Evolutionary conservation across 768 basidiomycete genomes (phyloP), one percentile per base, ranked within the genome.

Genomic region (Gloeophyllum trabeum): DNA sequence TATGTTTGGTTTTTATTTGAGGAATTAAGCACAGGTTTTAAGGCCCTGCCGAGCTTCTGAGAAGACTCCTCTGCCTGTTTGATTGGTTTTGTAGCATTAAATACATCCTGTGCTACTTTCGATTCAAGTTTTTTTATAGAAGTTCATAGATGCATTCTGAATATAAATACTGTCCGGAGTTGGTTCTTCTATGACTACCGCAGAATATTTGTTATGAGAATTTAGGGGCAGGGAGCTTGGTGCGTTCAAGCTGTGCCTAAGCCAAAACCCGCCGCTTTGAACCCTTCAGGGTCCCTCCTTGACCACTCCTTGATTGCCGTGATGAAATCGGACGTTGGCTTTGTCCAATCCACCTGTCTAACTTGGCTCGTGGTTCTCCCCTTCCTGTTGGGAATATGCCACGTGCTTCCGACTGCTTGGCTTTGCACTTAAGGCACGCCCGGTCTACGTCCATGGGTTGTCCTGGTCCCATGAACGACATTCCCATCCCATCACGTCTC

Each of bases 391-490:
- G 24, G 36, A 2, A 45, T 41, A 35, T 42, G 45, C 45, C 50
- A 51, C 4, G 35, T n/a, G 2, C 40, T 30, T 0, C 39, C 16
- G 26, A 42, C 7, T 46, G 41, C 24, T 45, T 49, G 6, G 30
- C 40, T 6, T 25, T 21, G 6, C 45, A 39, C 19, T 45, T 39
- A 4, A 21, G 1, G 36, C 44, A 38, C 4, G 42, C 35, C 5
- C 34, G 32, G 30, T 46, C 45, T 1, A 53, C 12, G 16, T 53
- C 51, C 49, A 51, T 53, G 14, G 45, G 47, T 26, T 51, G 44
- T 7, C 51, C 51, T 3, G 42, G 45, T 3, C 51, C 50, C 2
- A 37, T 22, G 5, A 38, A 51, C 2, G 43, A 44, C 5, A 40
- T 25, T 2, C 50, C 45, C 10, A 40, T 46, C 1, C 10, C 28